A percentile compares a stretch with the other conserved stretches of the same genome.
phyloP scores from a whole-genome alignment of 768 basidiomycete genomes.

The Serendipita sp. region DNA sequence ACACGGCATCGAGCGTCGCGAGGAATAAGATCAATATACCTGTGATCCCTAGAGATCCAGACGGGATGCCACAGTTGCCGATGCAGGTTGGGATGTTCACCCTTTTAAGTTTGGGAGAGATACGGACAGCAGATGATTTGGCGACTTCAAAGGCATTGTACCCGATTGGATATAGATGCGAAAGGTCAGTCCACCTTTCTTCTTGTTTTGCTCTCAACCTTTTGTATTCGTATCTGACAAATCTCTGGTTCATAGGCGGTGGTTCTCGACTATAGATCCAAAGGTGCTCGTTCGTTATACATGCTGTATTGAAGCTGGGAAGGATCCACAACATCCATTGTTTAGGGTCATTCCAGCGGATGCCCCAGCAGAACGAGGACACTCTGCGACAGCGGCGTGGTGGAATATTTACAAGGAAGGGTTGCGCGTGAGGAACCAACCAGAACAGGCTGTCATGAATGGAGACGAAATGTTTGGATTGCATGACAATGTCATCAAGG shows the following conservation, averaged over 20 bases:
- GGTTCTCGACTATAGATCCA: slow-evolving; percentile 59
- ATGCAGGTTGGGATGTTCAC: slow-evolving; percentile 81
- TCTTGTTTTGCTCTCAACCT: background rate
- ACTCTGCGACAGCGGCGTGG: background rate
- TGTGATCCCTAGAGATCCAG: background rate
- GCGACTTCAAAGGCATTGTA: slow-evolving; percentile 82
- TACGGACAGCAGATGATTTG: slow-evolving; percentile 71
- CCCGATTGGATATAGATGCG: slow-evolving; percentile 73
- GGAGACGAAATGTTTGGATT: slow-evolving; percentile 43
- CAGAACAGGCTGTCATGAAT: background rate
- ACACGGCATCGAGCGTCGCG: background rate
- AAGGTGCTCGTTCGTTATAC: slow-evolving; percentile 53
- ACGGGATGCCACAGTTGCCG: slow-evolving; percentile 52
- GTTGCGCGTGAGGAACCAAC: background rate
- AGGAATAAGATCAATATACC: background rate
- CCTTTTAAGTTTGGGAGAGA: slow-evolving; percentile 52
- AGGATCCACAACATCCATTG: slow-evolving; percentile 24
- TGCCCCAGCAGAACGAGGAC: background rate
- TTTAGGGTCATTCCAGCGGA: background rate
- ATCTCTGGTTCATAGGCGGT: slow-evolving; percentile 34
- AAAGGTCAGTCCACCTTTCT: slow-evolving; percentile 31
- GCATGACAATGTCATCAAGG: slow-evolving; percentile 77
- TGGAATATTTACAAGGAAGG: background rate
- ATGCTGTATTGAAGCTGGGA: slow-evolving; percentile 72
- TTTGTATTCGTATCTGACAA: background rate